Base-by-base conservation (phyloP, 1,139 yeast genomes). In the Candida tunisiensis region DNA sequence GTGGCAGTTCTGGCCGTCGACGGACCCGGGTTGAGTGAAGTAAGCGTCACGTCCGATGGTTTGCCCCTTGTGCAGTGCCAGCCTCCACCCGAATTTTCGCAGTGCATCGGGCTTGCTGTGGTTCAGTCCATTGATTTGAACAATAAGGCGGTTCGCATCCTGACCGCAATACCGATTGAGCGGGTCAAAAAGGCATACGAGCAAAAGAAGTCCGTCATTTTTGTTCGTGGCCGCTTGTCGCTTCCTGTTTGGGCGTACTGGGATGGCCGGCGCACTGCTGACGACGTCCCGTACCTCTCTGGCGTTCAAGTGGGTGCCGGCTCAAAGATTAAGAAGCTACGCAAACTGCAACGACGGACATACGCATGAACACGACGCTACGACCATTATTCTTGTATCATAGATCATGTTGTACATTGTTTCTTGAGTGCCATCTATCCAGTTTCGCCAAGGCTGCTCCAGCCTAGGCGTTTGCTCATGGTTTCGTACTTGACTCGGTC, bases 401-500 rank as follows among this genome's bases (percentile, higher is more conserved):
- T n/a, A n/a, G n/a, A n/a, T n/a, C n/a, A n/a, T n/a, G n/a, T n/a
- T n/a, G n/a, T n/a, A n/a, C n/a, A n/a, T n/a, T n/a, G n/a, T n/a
- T n/a, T n/a, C n/a, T n/a, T n/a, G n/a, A n/a, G n/a, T n/a, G n/a
- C n/a, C n/a, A n/a, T n/a, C n/a, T n/a, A n/a, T n/a, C n/a, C n/a
- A n/a, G n/a, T n/a, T n/a, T n/a, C n/a, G n/a, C n/a, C n/a, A n/a
- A n/a, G n/a, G n/a, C n/a, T n/a, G n/a, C n/a, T n/a, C n/a, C n/a
- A n/a, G n/a, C 25, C 25, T 3, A 23, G 25, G 9, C 25, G 25
- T 6, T 13, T 15, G 9, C 11, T 15, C 17, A 23, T 13, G 8
- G 15, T 13, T 23, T 78, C 91, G 46, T 88, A 88, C 41, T 74
- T 78, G 21, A 58, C 46, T 36, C 96, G 66, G 44, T 88, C 98